phyloP scores from a whole-genome alignment of 2,329 filamentous ascomycete species.

The Ophiostoma quercus region DNA sequence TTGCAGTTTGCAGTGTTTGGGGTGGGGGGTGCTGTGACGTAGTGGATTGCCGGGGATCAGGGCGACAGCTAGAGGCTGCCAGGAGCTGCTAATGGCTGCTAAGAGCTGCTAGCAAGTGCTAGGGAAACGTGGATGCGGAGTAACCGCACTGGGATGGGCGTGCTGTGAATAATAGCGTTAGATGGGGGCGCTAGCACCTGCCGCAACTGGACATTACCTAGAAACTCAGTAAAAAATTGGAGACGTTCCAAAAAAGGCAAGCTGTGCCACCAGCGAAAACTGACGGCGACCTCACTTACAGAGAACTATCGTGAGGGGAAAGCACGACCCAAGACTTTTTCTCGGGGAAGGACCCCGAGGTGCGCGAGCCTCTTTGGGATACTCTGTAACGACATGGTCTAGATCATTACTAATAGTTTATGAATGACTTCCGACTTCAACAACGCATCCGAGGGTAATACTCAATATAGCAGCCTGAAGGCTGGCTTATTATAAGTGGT shows the following conservation, averaged over 20 bases:
- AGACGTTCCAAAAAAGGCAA: too few relatives aligned
- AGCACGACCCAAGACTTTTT: not conserved
- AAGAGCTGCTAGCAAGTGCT: not conserved
- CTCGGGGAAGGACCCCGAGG: not conserved
- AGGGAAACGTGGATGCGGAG: conserved; percentile 5
- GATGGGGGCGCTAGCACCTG: conserved; percentile 6
- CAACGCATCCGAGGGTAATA: not conserved
- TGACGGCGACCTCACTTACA: too few relatives aligned
- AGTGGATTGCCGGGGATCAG: not conserved
- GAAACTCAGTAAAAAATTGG: too few relatives aligned
- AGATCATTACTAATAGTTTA: not conserved
- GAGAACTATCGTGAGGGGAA: not conserved
- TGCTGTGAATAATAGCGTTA: not conserved
- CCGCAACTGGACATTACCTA: not conserved
- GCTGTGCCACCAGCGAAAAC: not conserved
- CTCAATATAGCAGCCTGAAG: not conserved
- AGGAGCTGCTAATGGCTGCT: not conserved
- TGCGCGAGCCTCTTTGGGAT: not conserved
- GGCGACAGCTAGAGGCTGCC: not conserved
- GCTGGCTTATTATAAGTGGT: conserved; percentile 2
- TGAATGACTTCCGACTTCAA: not conserved
- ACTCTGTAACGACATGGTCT: not conserved
- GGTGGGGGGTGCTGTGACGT: conserved; percentile 5
- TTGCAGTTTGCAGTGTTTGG: not conserved
- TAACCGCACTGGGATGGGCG: not conserved